Evolutionary conservation across 768 basidiomycete species (phyloP).

Genomic region (Suillus discolor): DNA sequence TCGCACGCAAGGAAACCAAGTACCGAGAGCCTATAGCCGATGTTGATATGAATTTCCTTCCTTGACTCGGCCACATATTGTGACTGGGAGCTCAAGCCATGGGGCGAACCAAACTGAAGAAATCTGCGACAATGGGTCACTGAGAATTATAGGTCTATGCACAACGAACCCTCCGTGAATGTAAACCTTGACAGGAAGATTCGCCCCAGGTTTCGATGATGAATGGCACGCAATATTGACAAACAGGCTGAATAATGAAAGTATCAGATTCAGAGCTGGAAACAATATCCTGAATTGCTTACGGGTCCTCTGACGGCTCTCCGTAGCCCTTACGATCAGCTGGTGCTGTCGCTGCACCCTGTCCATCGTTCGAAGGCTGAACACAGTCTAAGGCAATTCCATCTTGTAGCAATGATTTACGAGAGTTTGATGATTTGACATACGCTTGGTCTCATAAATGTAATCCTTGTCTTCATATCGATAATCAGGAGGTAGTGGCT

Average conservation of each 20-base stretch:
- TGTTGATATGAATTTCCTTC: conserved; percentile 73
- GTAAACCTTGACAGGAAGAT: conserved; percentile 71
- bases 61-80: conserved; percentile 67
- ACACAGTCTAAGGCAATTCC: conserved; percentile 45
- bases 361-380: conserved; percentile 69
- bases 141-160: background rate
- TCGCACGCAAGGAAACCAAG: conserved; percentile 78
- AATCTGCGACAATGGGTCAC: conserved; percentile 46
- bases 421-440: conserved; percentile 23
- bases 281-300: conserved; percentile 19
- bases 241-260: conserved; percentile 48
- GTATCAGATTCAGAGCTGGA: background rate
- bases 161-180: conserved; percentile 70
- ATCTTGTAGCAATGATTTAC: background rate
- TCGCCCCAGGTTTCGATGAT: conserved; percentile 39
- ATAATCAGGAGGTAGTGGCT: conserved; percentile 53
- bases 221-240: conserved; percentile 66
- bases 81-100: conserved; percentile 58
- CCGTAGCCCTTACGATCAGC: conserved; percentile 69
- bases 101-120: conserved; percentile 79
- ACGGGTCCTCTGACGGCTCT: conserved; percentile 73
- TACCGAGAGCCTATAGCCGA: conserved; percentile 75
- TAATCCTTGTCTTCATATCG: conserved; percentile 64
- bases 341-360: conserved; percentile 52
- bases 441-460: conserved; percentile 58